phyloP scores from a whole-genome alignment of 2,329 filamentous ascomycete genomes.

The Didymella pinodella region DNA sequence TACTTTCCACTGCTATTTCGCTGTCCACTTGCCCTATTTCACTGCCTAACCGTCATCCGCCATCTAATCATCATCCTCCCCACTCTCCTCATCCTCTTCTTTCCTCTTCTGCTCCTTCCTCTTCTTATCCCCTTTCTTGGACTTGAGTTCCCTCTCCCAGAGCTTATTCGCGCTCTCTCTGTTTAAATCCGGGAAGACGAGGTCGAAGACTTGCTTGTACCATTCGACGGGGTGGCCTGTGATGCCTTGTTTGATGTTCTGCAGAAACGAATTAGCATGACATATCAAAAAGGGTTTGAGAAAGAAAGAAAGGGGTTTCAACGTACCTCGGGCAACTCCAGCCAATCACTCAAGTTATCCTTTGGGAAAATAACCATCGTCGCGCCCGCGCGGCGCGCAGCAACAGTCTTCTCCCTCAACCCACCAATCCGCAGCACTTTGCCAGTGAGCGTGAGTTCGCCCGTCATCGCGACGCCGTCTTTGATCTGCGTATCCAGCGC shows the following conservation, averaged over 20 bases:
- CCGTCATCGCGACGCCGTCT: slow-evolving; percentile 95
- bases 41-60: too few relatives aligned
- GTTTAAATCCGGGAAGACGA: slow-evolving; percentile 87
- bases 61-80: slow-evolving; percentile 40
- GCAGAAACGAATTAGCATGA: slow-evolving; percentile 32
- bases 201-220: slow-evolving; percentile 92
- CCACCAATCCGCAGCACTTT: slow-evolving; percentile 96
- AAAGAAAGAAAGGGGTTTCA: too few relatives aligned
- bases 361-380: slow-evolving; percentile 93
- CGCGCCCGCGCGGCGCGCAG: slow-evolving; percentile 88
- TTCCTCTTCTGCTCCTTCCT: slow-evolving; percentile 43
- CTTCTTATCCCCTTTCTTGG: slow-evolving; percentile 48
- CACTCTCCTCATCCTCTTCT: slow-evolving; percentile 58
- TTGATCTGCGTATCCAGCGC: slow-evolving; percentile 80
- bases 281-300: too few relatives aligned
- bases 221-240: slow-evolving; percentile 89
- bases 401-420: slow-evolving; percentile 95
- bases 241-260: slow-evolving; percentile 99
- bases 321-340: slow-evolving; percentile 89
- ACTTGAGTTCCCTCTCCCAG: slow-evolving; percentile 70
- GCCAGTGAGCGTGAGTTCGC: slow-evolving; percentile 93
- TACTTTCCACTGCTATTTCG: too few relatives aligned
- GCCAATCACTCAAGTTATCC: slow-evolving; percentile 96
- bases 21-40: too few relatives aligned
- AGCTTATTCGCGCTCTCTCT: slow-evolving; percentile 72